A percentile compares a stretch with the other conserved stretches of the same genome.
These are phyloP conservation scores for Aspergillus calidoustus DNA, from an alignment of 2,329 filamentous ascomycete species.

Conservation along the genomic window DNA sequence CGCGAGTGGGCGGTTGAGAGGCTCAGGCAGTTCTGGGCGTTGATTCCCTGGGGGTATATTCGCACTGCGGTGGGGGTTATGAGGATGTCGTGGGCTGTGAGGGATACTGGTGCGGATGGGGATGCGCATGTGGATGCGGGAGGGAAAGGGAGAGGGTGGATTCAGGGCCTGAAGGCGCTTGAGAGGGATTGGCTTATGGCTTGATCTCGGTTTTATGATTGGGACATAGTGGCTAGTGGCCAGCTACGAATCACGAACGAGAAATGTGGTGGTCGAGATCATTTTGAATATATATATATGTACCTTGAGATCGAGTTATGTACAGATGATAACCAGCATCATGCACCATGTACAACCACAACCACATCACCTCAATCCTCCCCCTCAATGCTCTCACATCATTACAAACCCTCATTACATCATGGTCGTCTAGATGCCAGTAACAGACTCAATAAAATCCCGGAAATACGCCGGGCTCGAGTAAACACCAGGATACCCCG, in stretches of 20 bases:
- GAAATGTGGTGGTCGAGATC: too few relatives aligned
- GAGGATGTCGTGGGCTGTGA: slow-evolving; percentile 6
- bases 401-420: too few relatives aligned
- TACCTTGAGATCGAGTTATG: background rate
- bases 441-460: slow-evolving; percentile 6
- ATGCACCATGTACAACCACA: background rate
- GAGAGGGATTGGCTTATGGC: slow-evolving; percentile 2
- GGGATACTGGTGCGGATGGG: background rate
- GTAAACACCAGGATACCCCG: slow-evolving; percentile 14
- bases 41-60: slow-evolving; percentile 16
- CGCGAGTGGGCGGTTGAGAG: slow-evolving; percentile 3
- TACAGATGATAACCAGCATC: background rate
- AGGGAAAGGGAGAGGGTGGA: background rate
- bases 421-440: background rate
- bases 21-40: background rate
- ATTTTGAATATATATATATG: background rate
- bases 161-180: background rate
- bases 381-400: background rate
- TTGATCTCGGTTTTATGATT: background rate
- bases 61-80: slow-evolving; percentile 14
- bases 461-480: slow-evolving; percentile 4
- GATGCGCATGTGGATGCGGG: too few relatives aligned
- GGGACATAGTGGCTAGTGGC: too few relatives aligned
- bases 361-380: background rate
- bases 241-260: too few relatives aligned